Conservation (phyloP, 2,329 filamentous ascomycete species). For the Cadophora sp. region DNA sequence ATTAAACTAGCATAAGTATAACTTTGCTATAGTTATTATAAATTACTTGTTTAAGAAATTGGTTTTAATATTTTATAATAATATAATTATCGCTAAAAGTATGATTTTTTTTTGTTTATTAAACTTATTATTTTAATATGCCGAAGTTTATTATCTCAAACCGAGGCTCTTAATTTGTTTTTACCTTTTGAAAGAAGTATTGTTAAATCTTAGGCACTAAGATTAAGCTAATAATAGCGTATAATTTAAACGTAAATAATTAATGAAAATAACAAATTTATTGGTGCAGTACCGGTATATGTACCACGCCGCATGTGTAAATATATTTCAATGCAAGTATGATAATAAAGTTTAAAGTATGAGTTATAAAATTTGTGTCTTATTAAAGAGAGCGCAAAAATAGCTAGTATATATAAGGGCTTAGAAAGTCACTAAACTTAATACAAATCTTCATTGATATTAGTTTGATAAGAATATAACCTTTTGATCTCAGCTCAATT, state of each 20-base stretch:
- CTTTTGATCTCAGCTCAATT: too few species aligned
- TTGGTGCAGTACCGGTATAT: too few species aligned
- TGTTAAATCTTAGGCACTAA: background rate
- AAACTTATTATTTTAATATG: background rate
- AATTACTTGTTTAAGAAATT: background rate
- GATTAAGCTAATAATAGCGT: background rate
- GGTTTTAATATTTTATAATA: background rate
- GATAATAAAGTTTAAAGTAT: too few species aligned
- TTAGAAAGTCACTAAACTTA: too few species aligned
- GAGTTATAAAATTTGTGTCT: too few species aligned
- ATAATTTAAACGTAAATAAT: background rate
- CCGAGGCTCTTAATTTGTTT: background rate
- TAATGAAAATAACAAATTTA: background rate
- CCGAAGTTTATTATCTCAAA: background rate
- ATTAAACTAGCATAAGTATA: background rate
- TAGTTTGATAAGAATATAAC: too few species aligned
- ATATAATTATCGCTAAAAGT: too few species aligned
- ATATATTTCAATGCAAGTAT: too few species aligned
- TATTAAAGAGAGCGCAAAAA: too few species aligned
- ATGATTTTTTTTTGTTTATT: background rate
- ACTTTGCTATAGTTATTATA: background rate
- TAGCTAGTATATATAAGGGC: too few species aligned
- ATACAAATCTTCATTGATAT: too few species aligned
- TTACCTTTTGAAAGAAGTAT: background rate
- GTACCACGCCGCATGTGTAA: too few species aligned